These are phyloP conservation scores for Pisolithus thermaeus DNA, from an alignment of 1,284 basidiomycete species.

Conservation along the genomic window DNA sequence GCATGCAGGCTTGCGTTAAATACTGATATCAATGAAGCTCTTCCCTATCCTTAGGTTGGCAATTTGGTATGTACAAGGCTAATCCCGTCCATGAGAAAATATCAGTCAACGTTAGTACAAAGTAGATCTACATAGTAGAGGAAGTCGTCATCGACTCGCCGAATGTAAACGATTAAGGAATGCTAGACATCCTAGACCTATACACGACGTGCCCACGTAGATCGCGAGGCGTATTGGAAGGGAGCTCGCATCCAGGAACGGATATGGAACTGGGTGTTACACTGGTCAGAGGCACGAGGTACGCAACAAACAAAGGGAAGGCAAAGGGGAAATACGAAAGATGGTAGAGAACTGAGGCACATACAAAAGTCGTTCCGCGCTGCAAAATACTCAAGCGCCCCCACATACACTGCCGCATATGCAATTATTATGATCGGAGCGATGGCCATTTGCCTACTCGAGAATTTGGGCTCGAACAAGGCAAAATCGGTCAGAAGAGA, in stretches of 20 bases:
- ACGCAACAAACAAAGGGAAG: too few relatives aligned
- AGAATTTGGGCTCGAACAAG: constrained; percentile 40
- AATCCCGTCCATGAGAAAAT: too few relatives aligned
- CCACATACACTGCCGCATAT: not conserved
- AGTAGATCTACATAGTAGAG: too few relatives aligned
- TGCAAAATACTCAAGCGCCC: not conserved
- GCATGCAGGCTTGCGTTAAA: too few relatives aligned
- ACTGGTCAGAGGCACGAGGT: not conserved
- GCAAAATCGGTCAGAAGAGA: constrained; percentile 63
- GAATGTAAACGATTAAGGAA: not conserved
- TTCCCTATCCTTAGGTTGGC: too few relatives aligned
- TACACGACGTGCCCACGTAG: not conserved
- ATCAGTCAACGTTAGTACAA: too few relatives aligned
- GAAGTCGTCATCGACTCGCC: not conserved
- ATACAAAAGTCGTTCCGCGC: not conserved
- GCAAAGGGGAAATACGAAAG: not conserved
- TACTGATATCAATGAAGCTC: too few relatives aligned
- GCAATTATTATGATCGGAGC: not conserved
- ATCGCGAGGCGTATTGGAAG: not conserved
- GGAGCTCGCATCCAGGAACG: not conserved
- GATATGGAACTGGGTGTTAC: not conserved
- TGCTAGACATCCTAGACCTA: not conserved
- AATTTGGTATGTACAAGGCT: too few relatives aligned
- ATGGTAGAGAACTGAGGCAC: not conserved
- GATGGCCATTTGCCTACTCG: not conserved